Conservation (phyloP, 345 rosid species). For the Euphorbia pulcherrima region DNA sequence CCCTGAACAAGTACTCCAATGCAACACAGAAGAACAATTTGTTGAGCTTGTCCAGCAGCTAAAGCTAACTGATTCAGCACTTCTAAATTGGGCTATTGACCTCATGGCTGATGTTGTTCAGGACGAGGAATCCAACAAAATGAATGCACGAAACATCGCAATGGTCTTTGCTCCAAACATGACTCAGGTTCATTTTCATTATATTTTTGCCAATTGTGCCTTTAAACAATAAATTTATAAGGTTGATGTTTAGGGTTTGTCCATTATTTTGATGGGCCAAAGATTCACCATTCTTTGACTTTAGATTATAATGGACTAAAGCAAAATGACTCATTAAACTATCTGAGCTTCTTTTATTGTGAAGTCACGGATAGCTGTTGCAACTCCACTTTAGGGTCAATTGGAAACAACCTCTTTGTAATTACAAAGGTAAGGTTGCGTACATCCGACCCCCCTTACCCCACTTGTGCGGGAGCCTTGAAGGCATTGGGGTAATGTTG, state of each 20-base stretch:
- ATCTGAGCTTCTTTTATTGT: too few species aligned
- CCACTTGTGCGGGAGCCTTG: too few species aligned
- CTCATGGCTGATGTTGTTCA: slow-evolving; percentile 96
- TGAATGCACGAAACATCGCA: slow-evolving; percentile 93
- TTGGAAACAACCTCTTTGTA: too few species aligned
- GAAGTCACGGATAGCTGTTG: too few species aligned
- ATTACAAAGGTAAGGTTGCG: too few species aligned
- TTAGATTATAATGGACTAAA: too few species aligned
- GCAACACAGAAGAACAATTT: slow-evolving; percentile 76
- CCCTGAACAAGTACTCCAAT: slow-evolving; percentile 81
- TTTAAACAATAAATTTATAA: background rate
- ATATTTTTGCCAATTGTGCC: background rate
- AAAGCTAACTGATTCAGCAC: slow-evolving; percentile 82
- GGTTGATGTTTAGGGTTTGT: background rate
- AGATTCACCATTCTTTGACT: too few species aligned
- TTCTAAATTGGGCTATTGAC: slow-evolving; percentile 84
- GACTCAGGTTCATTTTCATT: slow-evolving; percentile 65
- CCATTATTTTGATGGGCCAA: too few species aligned
- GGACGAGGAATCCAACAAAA: slow-evolving; percentile 84
- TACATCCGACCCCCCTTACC: too few species aligned
- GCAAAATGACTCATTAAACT: too few species aligned
- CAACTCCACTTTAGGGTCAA: too few species aligned
- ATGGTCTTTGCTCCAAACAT: slow-evolving; percentile 95
- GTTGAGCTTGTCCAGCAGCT: slow-evolving; percentile 67
- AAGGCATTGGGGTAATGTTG: too few species aligned